Base-by-base conservation (phyloP, 2,329 filamentous ascomycete genomes). In the Curvularia sp. region DNA sequence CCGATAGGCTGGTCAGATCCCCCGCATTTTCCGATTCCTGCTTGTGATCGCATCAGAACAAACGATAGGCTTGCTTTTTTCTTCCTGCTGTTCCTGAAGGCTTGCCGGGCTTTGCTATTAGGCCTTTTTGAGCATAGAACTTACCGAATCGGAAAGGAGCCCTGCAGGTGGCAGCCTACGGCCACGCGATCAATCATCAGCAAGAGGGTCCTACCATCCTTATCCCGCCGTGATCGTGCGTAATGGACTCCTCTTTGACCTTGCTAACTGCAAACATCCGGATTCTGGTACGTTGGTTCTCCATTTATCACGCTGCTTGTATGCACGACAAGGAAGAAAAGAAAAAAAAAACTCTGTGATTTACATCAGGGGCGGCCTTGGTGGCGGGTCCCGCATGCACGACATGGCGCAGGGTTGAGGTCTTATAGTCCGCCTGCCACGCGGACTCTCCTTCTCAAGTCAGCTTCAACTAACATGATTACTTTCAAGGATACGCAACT, bases 401-500 rank as follows among this genome's bases (percentile, higher is more conserved):
- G 63, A 68, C 64, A 64, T 64, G 49, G 59, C 59, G 54, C 63
- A 72, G 63, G 68, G 60, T 67, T 13, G 21, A 68, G 53, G 63
- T 68, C 64, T 74, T 76, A 72, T 72, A 70, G 62, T 67, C 67
- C 56, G 64, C 68, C 66, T 69, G 64, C 64, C 66, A 61, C 70
- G 61, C 63, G 60, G 61, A 28, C 43, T 32, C 21, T 50, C 57
- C 64, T 63, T 67, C 59, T 63, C 61, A 62, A 63, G 59, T 51
- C 32, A 55, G 59, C 57, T 38, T 41, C 64, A 58, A 62, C 73
- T 77, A 65, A 76, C 73, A 75, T 80, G 74, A 66, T 73, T 59
- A 61, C 66, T 55, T 69, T 67, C 36, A 80, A 98, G 95, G 90
- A 96, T 71, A 92, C 92, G 66, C 89, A 88, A 63, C 87, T 97